phyloP scores from a whole-genome alignment of 192 early-diverging fungal species.

The Spinellus fusiger region DNA sequence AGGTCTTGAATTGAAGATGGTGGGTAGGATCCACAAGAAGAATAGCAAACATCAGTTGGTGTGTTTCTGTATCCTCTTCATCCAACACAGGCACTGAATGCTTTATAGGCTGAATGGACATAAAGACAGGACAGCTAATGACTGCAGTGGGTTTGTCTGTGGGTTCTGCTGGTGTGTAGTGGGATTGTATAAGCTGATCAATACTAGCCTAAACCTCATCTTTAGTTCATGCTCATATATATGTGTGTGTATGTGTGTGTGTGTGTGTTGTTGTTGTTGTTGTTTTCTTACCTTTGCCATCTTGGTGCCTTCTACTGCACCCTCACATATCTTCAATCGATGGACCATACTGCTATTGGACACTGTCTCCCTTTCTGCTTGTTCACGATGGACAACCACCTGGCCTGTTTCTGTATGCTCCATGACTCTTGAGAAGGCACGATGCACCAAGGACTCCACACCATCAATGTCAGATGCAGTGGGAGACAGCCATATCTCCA shows the following conservation, averaged over 20 bases:
- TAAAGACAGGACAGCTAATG: conserved; percentile 51
- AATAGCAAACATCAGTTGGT: conserved; percentile 35
- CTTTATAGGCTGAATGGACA: conserved; percentile 49
- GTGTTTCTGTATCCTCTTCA: conserved; percentile 16
- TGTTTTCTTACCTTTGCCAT: conserved; percentile 39
- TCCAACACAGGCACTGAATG: conserved; percentile 32
- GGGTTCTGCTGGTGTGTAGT: conserved; percentile 29
- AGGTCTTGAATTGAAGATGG: conserved; percentile 43
- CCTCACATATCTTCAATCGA: conserved; percentile 54
- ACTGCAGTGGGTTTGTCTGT: conserved; percentile 26
- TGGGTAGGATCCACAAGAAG: conserved; percentile 49
- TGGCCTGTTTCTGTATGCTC: conserved; percentile 56
- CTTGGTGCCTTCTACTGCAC: conserved; percentile 45
- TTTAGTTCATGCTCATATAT: too few species aligned
- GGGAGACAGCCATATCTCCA: conserved; percentile 53
- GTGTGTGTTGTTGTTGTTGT: background rate
- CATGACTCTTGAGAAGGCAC: conserved; percentile 49
- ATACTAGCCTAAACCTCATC: conserved; percentile 57
- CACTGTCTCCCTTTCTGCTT: conserved; percentile 14
- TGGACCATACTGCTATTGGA: conserved; percentile 12
- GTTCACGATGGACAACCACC: conserved; percentile 42
- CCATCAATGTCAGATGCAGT: conserved; percentile 53
- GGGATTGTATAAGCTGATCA: conserved; percentile 47
- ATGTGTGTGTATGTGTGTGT: background rate
- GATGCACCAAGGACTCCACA: conserved; percentile 46